phyloP scores from a whole-genome alignment of 2,329 filamentous ascomycete species.

The Ophiostoma sp. region DNA sequence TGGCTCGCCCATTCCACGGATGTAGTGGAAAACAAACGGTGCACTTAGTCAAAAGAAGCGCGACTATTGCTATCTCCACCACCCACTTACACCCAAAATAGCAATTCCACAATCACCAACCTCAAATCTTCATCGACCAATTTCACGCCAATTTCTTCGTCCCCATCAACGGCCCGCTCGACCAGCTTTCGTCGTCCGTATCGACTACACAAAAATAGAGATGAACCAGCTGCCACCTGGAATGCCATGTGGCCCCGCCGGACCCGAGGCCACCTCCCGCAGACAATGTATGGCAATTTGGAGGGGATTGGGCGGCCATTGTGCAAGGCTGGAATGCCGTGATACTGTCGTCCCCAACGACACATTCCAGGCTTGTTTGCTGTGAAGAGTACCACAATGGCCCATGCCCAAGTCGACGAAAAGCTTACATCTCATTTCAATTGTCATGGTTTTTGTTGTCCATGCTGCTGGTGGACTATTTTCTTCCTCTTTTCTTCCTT shows the following conservation, averaged over 20 bases:
- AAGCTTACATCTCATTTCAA: background rate
- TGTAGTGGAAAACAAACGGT: background rate
- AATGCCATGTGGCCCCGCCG: background rate
- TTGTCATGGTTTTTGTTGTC: slow-evolving; percentile 12
- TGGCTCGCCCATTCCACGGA: slow-evolving; percentile 9
- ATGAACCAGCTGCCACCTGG: background rate
- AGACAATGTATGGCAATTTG: background rate
- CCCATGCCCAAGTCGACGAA: background rate
- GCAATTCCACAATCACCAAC: slow-evolving; percentile 2
- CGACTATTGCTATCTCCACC: background rate
- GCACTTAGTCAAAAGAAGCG: background rate
- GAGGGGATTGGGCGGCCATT: background rate
- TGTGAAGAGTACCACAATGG: background rate
- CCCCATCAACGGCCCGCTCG: background rate
- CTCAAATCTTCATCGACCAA: background rate
- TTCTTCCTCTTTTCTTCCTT: background rate
- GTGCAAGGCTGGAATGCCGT: slow-evolving; percentile 24
- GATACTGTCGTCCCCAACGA: slow-evolving; percentile 32
- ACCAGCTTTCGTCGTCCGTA: background rate
- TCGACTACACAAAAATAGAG: background rate
- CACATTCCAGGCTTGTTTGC: slow-evolving; percentile 34
- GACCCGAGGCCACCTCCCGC: background rate
- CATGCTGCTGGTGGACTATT: background rate
- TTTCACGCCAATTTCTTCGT: background rate
- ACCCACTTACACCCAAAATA: slow-evolving; percentile 18